These are phyloP conservation scores for Ophiostoma quercus DNA, from an alignment of 2,329 filamentous ascomycete genomes.

Conservation along the genomic window DNA sequence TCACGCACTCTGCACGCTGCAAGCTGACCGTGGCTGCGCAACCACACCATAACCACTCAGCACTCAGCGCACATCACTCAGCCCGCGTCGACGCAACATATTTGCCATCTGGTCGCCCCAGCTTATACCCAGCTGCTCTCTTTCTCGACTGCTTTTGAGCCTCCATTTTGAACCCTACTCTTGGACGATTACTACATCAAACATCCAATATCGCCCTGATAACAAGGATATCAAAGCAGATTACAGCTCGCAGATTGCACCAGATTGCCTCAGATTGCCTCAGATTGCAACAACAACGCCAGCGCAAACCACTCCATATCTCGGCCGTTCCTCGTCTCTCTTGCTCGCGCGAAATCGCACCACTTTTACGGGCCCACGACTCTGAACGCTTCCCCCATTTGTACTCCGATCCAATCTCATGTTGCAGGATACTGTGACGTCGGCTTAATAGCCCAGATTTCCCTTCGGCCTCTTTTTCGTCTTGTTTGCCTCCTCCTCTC, in stretches of 20 bases:
- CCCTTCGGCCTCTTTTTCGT: neutral
- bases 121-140: neutral
- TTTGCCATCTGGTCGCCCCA: neutral
- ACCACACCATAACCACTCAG: neutral
- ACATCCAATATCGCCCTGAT: neutral
- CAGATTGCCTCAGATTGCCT: neutral
- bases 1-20: neutral
- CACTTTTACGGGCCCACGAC: slow-evolving; percentile 16
- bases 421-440: slow-evolving; percentile 21
- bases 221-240: neutral
- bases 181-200: neutral
- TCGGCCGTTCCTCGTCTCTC: slow-evolving; percentile 9
- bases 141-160: neutral
- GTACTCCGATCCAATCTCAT: slow-evolving; percentile 17
- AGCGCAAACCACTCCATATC: slow-evolving; percentile 14
- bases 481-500: neutral
- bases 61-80: neutral
- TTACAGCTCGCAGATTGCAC: neutral
- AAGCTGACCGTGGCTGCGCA: slow-evolving; percentile 13
- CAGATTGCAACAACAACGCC: neutral
- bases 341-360: slow-evolving; percentile 10
- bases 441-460: slow-evolving; percentile 22
- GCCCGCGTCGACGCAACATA: neutral
- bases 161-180: neutral
- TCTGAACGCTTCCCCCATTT: slow-evolving; percentile 7